These are phyloP conservation scores for Pecoramyces ruminantium DNA, from an alignment of 192 early-diverging fungal species.

Conservation along the genomic window DNA sequence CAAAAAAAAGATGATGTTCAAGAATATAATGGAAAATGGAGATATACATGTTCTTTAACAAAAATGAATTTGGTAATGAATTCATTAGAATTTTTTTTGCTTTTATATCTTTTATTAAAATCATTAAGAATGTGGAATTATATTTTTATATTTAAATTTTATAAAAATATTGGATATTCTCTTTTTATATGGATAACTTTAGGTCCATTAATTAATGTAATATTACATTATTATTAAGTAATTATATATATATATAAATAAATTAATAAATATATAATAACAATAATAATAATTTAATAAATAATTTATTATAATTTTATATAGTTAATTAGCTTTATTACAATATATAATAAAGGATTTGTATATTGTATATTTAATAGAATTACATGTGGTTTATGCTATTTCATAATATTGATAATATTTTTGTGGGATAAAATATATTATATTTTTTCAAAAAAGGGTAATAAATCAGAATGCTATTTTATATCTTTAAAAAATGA, in stretches of 20 bases:
- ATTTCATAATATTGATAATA: not conserved
- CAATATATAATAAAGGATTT: not conserved
- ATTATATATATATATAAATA: no score
- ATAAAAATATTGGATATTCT: not conserved
- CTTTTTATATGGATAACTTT: not conserved
- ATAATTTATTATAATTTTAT: not conserved
- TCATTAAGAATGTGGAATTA: not conserved
- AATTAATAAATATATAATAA: no score
- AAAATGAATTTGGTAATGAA: not conserved
- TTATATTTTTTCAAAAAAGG: not conserved
- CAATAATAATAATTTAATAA: no score
- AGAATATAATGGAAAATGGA: not conserved
- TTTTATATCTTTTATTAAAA: not conserved
- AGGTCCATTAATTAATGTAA: not conserved
- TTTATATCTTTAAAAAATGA: not conserved
- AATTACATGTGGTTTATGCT: not conserved
- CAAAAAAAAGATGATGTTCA: not conserved
- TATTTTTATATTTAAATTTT: not conserved
- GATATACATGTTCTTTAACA: not conserved
- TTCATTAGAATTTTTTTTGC: not conserved
- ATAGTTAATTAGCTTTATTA: not conserved
- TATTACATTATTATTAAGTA: not conserved
- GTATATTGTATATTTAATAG: not conserved
- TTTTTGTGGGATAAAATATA: not conserved
- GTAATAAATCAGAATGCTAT: not conserved